Evolutionary conservation across 2,329 filamentous ascomycete species (phyloP).

Genomic region (Cercospora sp.): DNA sequence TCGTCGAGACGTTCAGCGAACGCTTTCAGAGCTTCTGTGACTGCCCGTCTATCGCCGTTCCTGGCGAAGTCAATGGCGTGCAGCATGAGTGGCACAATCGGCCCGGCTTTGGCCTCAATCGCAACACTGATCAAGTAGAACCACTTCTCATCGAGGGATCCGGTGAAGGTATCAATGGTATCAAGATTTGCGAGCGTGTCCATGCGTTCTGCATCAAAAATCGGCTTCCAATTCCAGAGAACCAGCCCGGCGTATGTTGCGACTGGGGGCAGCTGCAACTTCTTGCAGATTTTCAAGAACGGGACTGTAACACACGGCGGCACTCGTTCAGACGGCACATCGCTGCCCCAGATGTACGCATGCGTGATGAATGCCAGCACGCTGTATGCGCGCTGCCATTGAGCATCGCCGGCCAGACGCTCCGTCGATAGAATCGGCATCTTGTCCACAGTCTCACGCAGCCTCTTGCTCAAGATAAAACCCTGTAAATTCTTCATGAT

Average conservation of each 20-base stretch:
- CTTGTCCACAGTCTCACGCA: conserved; percentile 75
- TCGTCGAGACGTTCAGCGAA: conserved; percentile 90
- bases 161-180: conserved; percentile 87
- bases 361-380: conserved; percentile 79
- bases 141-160: conserved; percentile 95
- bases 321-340: conserved; percentile 67
- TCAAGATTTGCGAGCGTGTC: conserved; percentile 85
- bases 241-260: conserved; percentile 91
- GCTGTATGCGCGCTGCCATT: conserved; percentile 88
- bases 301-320: conserved; percentile 82
- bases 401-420: conserved; percentile 76
- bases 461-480: conserved; percentile 78
- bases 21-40: conserved; percentile 72
- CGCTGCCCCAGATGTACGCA: conserved; percentile 85
- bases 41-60: conserved; percentile 65
- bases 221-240: conserved; percentile 94
- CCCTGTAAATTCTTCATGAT: conserved; percentile 82
- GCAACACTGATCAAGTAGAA: conserved; percentile 96
- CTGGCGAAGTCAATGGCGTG: conserved; percentile 80
- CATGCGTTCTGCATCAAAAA: conserved; percentile 79
- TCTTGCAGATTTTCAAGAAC: conserved; percentile 68
- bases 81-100: conserved; percentile 85
- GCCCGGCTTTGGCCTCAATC: conserved; percentile 87
- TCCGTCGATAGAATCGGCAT: conserved; percentile 82
- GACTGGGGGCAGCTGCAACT: conserved; percentile 82